Conservation (phyloP, 2,329 filamentous ascomycete genomes). For the Ceratocystis papillata region DNA sequence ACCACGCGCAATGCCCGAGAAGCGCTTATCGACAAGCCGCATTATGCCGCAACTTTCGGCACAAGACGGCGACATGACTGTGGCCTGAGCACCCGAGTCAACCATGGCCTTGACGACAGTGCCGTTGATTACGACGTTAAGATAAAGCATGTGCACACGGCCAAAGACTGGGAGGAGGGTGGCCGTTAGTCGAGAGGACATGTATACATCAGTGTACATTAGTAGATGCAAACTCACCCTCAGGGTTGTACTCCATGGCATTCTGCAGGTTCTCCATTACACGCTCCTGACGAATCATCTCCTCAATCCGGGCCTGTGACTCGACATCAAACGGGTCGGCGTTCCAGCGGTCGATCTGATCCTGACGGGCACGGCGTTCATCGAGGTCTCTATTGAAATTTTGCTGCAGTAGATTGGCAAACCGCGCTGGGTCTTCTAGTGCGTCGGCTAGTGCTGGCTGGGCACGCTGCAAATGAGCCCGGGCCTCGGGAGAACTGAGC, state of each 20-base stretch:
- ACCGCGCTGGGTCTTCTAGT: conserved; percentile 63
- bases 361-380: conserved; percentile 64
- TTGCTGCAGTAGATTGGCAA: conserved; percentile 59
- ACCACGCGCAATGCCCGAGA: conserved; percentile 81
- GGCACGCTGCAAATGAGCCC: conserved; percentile 58
- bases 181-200: conserved; percentile 5
- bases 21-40: conserved; percentile 85
- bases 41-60: conserved; percentile 91
- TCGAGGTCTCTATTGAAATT: conserved; percentile 61
- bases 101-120: conserved; percentile 90
- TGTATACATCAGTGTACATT: too few species aligned
- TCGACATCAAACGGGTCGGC: conserved; percentile 91
- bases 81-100: conserved; percentile 93
- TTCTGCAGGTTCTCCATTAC: conserved; percentile 94
- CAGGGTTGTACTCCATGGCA: conserved; percentile 93
- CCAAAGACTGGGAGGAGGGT: conserved; percentile 61
- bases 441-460: conserved; percentile 68
- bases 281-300: conserved; percentile 89
- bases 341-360: conserved; percentile 75
- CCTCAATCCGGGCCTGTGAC: conserved; percentile 82
- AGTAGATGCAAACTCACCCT: conserved; percentile 51
- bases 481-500: conserved; percentile 63
- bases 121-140: conserved; percentile 89
- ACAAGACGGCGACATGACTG: conserved; percentile 94
- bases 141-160: conserved; percentile 89